phyloP scores from a whole-genome alignment of 2,329 filamentous ascomycete species.

The Fusarium equiseti region DNA sequence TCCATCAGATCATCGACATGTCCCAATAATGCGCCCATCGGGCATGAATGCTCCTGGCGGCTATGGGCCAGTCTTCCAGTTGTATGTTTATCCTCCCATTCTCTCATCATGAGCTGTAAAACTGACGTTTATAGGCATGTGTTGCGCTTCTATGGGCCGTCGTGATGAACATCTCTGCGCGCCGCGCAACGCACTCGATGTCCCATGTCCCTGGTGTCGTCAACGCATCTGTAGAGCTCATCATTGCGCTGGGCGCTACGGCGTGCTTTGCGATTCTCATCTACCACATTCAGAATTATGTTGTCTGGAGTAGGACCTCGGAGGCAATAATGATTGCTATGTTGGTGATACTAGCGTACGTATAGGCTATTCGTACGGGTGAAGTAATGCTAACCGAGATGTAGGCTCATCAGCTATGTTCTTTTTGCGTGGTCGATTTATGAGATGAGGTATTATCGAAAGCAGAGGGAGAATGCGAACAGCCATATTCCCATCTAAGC shows the following conservation, averaged over 20 bases:
- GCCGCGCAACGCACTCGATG: conserved; percentile 37
- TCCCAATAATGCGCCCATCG: conserved; percentile 23
- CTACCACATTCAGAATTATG: conserved; percentile 34
- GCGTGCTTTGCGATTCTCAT: conserved; percentile 41
- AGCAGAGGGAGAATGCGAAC: conserved; percentile 14
- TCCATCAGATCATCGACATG: conserved; percentile 40
- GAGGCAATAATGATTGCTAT: conserved; percentile 43
- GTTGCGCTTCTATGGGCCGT: conserved; percentile 41
- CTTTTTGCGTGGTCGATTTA: conserved; percentile 37
- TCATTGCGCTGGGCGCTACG: conserved; percentile 42
- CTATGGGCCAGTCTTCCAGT: conserved; percentile 45
- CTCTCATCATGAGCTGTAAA: too few relatives aligned
- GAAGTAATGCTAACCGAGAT: background rate
- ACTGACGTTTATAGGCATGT: conserved; percentile 21
- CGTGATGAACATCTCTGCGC: conserved; percentile 38
- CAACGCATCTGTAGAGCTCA: conserved; percentile 36
- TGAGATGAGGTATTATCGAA: conserved; percentile 24
- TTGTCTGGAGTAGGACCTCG: conserved; percentile 27
- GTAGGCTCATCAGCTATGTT: conserved; percentile 39
- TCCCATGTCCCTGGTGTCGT: conserved; percentile 34
- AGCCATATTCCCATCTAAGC: conserved; percentile 41
- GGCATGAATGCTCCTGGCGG: conserved; percentile 40
- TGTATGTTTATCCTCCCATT: conserved; percentile 11
- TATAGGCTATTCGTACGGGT: background rate
- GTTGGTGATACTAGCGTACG: conserved; percentile 43